Percentiles rank a stretch among this genome's conserved stretches.
phyloP scores from a whole-genome alignment of 108 stramenopile genomes.

The Skeletonema menzelii region DNA sequence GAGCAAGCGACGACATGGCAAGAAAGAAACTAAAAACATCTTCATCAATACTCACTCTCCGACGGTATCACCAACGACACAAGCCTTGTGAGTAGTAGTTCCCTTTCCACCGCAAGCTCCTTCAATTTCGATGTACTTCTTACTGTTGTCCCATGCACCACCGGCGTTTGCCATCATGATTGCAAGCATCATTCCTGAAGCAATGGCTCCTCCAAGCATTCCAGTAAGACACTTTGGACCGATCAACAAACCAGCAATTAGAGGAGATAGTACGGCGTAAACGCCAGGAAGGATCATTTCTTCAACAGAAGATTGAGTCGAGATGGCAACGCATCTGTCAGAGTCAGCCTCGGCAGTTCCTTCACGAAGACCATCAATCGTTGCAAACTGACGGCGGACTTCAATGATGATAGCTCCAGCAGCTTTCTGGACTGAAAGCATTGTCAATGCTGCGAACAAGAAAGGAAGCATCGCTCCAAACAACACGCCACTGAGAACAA shows the following conservation, averaged over 20 bases:
- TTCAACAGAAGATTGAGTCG: conserved; percentile 66
- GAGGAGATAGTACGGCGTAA: conserved; percentile 70
- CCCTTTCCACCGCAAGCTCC: conserved; percentile 69
- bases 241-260: conserved; percentile 77
- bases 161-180: conserved; percentile 96
- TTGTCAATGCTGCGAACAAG: conserved; percentile 95
- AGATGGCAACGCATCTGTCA: conserved; percentile 76
- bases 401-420: conserved; percentile 79
- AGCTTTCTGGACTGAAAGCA: conserved; percentile 92
- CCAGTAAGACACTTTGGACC: conserved; percentile 78
- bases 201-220: conserved; percentile 74
- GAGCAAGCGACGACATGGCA: background rate
- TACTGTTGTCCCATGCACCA: conserved; percentile 98
- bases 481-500: conserved; percentile 85
- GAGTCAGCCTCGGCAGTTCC: conserved; percentile 82
- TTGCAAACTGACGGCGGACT: conserved; percentile 90
- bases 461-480: conserved; percentile 97
- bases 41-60: conserved; percentile 56
- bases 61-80: conserved; percentile 94
- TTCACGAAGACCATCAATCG: conserved; percentile 74
- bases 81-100: conserved; percentile 92
- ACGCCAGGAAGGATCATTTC: conserved; percentile 85
- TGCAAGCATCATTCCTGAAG: conserved; percentile 92
- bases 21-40: background rate
- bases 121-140: conserved; percentile 92